phyloP scores from a whole-genome alignment of 2,329 filamentous ascomycete species.

The Chaetomium sp. region DNA sequence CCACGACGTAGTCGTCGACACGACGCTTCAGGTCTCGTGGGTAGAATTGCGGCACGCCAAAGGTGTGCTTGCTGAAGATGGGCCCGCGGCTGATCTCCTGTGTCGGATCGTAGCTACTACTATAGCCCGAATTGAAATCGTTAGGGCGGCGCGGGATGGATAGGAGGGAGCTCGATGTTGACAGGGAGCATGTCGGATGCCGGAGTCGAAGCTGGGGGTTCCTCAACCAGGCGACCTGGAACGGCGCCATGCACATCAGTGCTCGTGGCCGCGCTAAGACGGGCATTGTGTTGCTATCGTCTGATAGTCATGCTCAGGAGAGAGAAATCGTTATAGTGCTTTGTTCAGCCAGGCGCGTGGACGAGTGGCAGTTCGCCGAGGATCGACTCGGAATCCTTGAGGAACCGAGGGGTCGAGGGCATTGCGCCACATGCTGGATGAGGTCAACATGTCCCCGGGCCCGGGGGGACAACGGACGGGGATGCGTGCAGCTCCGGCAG shows the following conservation, averaged over 20 bases:
- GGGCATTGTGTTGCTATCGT: conserved; percentile 15
- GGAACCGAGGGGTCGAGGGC: not conserved
- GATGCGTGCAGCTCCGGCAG: too few species aligned
- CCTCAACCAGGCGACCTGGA: conserved; percentile 6
- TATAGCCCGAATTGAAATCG: conserved; percentile 52
- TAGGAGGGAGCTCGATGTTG: conserved; percentile 24
- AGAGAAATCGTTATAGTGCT: not conserved
- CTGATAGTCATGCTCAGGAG: conserved; percentile 13
- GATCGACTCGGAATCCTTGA: conserved; percentile 2
- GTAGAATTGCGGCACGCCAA: conserved; percentile 58
- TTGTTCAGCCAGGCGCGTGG: not conserved
- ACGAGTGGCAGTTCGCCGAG: conserved; percentile 2
- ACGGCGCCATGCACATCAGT: conserved; percentile 5
- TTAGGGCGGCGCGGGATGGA: conserved; percentile 36
- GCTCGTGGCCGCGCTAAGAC: conserved; percentile 19
- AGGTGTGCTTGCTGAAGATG: conserved; percentile 52
- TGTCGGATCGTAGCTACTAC: conserved; percentile 52
- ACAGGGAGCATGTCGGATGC: conserved; percentile 14
- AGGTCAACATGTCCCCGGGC: too few species aligned
- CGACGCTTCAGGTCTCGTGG: conserved; percentile 73
- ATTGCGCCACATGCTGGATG: conserved; percentile 1
- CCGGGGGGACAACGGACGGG: too few species aligned
- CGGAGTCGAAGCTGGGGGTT: not conserved
- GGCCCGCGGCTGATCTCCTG: conserved; percentile 49
- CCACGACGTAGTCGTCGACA: conserved; percentile 92